A percentile compares a stretch with the other conserved stretches of the same genome.
Conservation (phyloP, 106 monocot genomes). For the Hemerocallis citrina region DNA sequence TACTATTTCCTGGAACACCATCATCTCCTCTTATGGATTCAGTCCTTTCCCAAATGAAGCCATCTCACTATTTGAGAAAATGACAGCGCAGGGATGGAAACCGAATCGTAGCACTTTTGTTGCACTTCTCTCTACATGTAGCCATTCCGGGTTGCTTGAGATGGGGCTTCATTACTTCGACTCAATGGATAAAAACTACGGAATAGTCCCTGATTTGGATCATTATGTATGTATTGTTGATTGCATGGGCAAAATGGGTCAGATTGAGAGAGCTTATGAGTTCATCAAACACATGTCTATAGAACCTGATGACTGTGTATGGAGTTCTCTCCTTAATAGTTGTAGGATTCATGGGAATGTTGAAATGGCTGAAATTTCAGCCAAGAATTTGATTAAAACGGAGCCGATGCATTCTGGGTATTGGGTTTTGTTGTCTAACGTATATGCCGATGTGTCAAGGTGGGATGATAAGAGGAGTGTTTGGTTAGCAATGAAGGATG, state of each 20-base stretch:
- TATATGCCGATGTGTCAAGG: slow-evolving; percentile 57
- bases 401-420: slow-evolving; percentile 67
- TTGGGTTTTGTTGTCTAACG: slow-evolving; percentile 64
- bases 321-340: slow-evolving; percentile 60
- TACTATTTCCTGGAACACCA: slow-evolving; percentile 70
- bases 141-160: slow-evolving; percentile 59
- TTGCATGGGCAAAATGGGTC: slow-evolving; percentile 48
- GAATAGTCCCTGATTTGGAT: slow-evolving; percentile 41
- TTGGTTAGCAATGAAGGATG: slow-evolving; percentile 42
- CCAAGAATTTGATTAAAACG: slow-evolving; percentile 36
- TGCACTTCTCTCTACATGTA: slow-evolving; percentile 53
- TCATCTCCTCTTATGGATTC: slow-evolving; percentile 61
- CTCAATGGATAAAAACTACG: slow-evolving; percentile 39
- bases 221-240: slow-evolving; percentile 81
- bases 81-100: slow-evolving; percentile 39
- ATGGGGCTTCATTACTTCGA: slow-evolving; percentile 49
- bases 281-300: slow-evolving; percentile 61
- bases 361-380: slow-evolving; percentile 58
- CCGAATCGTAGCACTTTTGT: slow-evolving; percentile 61
- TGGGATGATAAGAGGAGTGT: slow-evolving; percentile 35
- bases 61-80: slow-evolving; percentile 29
- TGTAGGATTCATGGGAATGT: slow-evolving; percentile 64
- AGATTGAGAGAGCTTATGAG: slow-evolving; percentile 46
- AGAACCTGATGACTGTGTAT: slow-evolving; percentile 58
- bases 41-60: slow-evolving; percentile 34